These are phyloP conservation scores for Verbena officinalis DNA, from an alignment of 257 asterid genomes.

Conservation along the genomic window DNA sequence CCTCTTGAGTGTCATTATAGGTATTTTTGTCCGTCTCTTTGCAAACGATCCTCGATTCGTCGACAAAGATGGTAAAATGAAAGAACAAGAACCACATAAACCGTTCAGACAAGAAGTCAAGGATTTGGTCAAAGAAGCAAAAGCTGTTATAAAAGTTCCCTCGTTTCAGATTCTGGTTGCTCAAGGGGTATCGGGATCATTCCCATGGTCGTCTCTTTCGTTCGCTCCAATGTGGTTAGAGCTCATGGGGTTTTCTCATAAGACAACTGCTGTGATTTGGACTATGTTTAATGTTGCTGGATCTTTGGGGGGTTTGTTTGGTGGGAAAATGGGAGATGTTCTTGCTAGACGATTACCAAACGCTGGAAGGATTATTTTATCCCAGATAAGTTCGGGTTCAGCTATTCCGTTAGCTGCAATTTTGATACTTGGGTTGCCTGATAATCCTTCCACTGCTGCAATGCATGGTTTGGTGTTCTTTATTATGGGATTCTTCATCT, in stretches of 20 bases:
- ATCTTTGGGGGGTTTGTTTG: conserved; percentile 73
- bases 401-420: conserved; percentile 81
- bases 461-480: conserved; percentile 70
- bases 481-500: conserved; percentile 63
- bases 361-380: conserved; percentile 69
- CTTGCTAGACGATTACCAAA: conserved; percentile 69
- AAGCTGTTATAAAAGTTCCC: conserved; percentile 62
- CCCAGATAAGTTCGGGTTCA: conserved; percentile 87
- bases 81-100: conserved; percentile 41
- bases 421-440: conserved; percentile 69
- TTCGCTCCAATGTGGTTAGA: conserved; percentile 88
- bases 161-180: conserved; percentile 72
- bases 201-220: conserved; percentile 75
- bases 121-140: conserved; percentile 64
- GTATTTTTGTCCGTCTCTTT: conserved; percentile 59
- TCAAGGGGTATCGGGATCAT: conserved; percentile 79
- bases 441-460: conserved; percentile 58
- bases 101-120: conserved; percentile 48
- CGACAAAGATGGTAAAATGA: conserved; percentile 39
- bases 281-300: conserved; percentile 62
- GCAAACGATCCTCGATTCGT: conserved; percentile 71
- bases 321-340: conserved; percentile 82
- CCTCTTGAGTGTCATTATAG: conserved; percentile 59
- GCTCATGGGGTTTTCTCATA: conserved; percentile 86
- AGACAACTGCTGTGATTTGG: conserved; percentile 62